Base-by-base conservation (phyloP, 768 basidiomycete species). In the Cystoderma amianthinum region DNA sequence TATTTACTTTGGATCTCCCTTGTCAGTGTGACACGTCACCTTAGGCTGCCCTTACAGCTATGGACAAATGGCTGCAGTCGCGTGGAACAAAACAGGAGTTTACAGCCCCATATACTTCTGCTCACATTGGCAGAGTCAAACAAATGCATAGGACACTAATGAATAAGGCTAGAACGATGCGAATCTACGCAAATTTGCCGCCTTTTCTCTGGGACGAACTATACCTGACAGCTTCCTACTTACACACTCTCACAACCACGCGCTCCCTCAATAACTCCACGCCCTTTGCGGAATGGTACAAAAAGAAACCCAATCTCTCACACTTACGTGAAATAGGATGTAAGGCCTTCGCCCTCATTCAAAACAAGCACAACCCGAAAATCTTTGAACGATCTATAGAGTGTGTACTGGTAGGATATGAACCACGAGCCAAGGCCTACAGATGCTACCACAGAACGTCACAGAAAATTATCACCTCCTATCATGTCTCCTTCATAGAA, bases 41-140 rank as follows among this genome's bases (percentile, higher is more conserved):
- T n/a, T n/a, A n/a, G n/a, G n/a, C n/a, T n/a, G n/a, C n/a, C n/a
- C n/a, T n/a, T n/a, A n/a, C n/a, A 6, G 42, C 44, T 13, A 52
- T 60, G 50, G 32, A 38, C 5, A 41, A 24, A 3, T 58, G 53
- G 55, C 13, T 50, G 1, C 32, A 22, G 7, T 38, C 41, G 3
- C 34, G 42, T 11, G 51, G 53, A 9, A 48, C 38, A 1, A 6
- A 34, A 1, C 46, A 51, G 6, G 35, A 54, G 15, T 51, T 39
- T 38, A 62, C 60, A 0, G 58, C 59, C 0, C 54, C 62, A 0
- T 52, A 68, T 45, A 67, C 62, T 7, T 67, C 62, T 15, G 53
- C 55, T 10, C 48, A 59, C 10, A 68, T 60, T 42, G 63, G 68
- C 2, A 44, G 48, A 5, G 63, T 63, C 2, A 63, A 71, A 39